Evolutionary conservation across 1,139 yeast genomes (phyloP), one percentile per base, ranked within the genome.

Genomic region (Groenewaldozyma auringiensis): DNA sequence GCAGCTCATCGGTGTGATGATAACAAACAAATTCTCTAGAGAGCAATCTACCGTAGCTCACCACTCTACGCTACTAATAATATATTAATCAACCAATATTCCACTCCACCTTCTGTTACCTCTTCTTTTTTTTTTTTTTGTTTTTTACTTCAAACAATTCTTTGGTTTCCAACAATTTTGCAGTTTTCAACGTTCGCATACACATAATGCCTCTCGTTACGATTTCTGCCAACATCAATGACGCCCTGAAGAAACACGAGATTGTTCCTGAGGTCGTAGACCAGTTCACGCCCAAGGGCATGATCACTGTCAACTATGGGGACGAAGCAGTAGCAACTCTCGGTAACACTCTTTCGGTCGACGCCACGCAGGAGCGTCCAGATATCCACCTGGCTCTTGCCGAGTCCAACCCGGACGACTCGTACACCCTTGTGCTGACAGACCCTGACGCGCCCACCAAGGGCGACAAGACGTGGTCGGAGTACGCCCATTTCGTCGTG

Each of bases 381-480:
- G 60, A 65, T 32, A 71, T 87, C 48, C 83, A 83, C 58, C 78
- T 84, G 63, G 78, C 89, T 3, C 69, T 81, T 50, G 49, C 56
- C 37, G 59, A 68, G 18, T 29, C 47, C 29, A 50, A 50, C 32
- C 60, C 66, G 20, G 62, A 67, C n/a, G 86, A 80, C 53, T 67
- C 71, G 44, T 86, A 83, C 65, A 79, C 92, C 2, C 67, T 88
- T 53, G 84, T 84, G 2, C 57, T 88, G 55, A 88, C 96, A 2
- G 96, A 88, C 63, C 96, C 96, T 1, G 96, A 88, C 69, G 96
- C 96, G 6, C 96, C 96, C 16, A 77, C 89, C 2, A 75, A 79
- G 53, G 71, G 74, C 1, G 96, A 88, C 62, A 79, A 83, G 57
- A 84, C 81, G 60, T 87, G 94, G 94, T 81, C 94, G 8, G 95